Percentiles rank a stretch among this genome's conserved stretches.
Evolutionary conservation across 2,329 filamentous ascomycete species (phyloP).

Genomic region (Tothia fuscella): DNA sequence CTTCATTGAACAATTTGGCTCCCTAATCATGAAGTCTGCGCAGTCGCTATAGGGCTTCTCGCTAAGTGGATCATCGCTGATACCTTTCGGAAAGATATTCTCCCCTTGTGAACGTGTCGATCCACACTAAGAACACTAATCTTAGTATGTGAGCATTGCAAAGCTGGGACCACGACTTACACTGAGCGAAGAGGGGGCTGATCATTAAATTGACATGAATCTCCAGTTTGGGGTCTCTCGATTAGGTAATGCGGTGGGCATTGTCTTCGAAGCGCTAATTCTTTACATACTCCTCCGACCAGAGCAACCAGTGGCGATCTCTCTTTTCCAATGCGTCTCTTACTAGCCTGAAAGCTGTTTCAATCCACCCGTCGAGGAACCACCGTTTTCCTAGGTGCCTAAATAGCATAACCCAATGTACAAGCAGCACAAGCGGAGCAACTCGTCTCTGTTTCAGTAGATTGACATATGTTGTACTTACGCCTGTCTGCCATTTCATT

Average conservation of each 20-base stretch:
- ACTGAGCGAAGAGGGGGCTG: too few relatives aligned
- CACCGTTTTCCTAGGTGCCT: background rate
- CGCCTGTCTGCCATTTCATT: background rate
- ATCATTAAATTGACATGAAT: too few relatives aligned
- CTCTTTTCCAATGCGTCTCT: background rate
- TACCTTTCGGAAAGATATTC: too few relatives aligned
- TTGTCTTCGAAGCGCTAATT: too few relatives aligned
- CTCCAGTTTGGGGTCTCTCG: too few relatives aligned
- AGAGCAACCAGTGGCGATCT: background rate
- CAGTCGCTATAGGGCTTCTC: too few relatives aligned
- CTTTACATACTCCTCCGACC: background rate
- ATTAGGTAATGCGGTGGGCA: too few relatives aligned
- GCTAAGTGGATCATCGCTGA: too few relatives aligned
- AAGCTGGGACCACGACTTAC: too few relatives aligned
- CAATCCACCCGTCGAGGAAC: background rate
- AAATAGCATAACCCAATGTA: background rate
- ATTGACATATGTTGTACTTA: background rate
- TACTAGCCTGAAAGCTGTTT: background rate
- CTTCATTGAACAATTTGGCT: conserved; percentile 67
- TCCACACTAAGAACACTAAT: too few relatives aligned
- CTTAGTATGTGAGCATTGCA: too few relatives aligned
- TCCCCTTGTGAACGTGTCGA: too few relatives aligned
- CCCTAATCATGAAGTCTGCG: conserved; percentile 77
- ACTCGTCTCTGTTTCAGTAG: background rate
- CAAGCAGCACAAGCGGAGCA: background rate